Base-by-base conservation (phyloP, 1,139 yeast genomes). In the Magnusiomyces sp. region DNA sequence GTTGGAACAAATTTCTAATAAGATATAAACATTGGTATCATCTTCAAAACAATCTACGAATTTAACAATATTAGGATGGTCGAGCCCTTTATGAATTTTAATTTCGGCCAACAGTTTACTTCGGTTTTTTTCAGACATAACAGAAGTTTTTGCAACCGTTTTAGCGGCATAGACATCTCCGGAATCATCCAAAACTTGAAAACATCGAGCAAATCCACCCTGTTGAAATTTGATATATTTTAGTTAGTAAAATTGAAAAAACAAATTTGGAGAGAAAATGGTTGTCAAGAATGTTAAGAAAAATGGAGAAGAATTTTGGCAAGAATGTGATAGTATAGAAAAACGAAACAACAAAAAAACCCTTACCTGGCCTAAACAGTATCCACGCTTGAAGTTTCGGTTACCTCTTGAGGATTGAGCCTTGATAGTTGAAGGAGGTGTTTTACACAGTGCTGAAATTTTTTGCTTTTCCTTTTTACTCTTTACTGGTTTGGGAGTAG, bases 131-230 rank as follows among this genome's bases (percentile, higher is more conserved):
- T 87, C 95, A 56, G 86, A 83, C 59, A 83, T 85, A 58, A 94
- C 83, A 16, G 97, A 88, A 1, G 90, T 90, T 69, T 92, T 94
- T 47, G 99, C 98, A 43, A 94, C 95, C 0, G 98, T 94, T 64
- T 94, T 94, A 36, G 99, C 99, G 31, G 98, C 99, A 69, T 76
- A 92, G 2, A 88, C 77, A 62, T 81, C 80, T 38, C 97, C 97
- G 20, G 64, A 56, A 55, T 78, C 74, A 66, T 88, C 95, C 64
- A 85, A 87, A 75, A 94, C 94, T 67, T 92, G 97, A 71, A 94
- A 94, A 66, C 98, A 94, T 64, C 98, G 81, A 17, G 98, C 99
- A 73, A 94, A 94, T 0, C 99, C 99, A 53, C 99, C 99, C 62
- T 67, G 46, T 6, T 45, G 14, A 33, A 5, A 39, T 10, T 34